Evolutionary conservation across 2,329 filamentous ascomycete species (phyloP), one percentile per base, ranked within the genome.

Genomic region (Arthrobotrys conoides): DNA sequence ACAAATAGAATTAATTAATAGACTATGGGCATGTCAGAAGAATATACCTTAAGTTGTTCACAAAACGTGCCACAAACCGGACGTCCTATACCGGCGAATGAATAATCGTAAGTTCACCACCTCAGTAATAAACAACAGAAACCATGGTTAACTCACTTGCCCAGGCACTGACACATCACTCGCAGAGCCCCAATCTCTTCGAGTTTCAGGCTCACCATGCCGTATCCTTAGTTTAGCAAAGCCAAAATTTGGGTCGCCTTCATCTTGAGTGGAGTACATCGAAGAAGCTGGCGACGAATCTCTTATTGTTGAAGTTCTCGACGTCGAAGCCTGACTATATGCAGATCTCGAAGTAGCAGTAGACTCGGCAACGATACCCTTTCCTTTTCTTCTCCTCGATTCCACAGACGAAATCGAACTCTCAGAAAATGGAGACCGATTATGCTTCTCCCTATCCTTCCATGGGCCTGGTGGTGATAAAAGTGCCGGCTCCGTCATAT

Each of bases 1-100:
- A 82, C 83, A 20, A 82, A 22, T 10, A 24, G 6, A 41, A 41
- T 3, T 18, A 30, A 53, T 30, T 18, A 30, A 53, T 30, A 51
- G 3, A 63, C 4, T 4, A 18, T 46, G 8, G 44, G 20, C n/a
- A 4, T 10, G n/a, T 1, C 18, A 22, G 27, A 20, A 20, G n/a
- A 16, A 83, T 22, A 22, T 65, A 77, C 68, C 61, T 76, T 44
- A 68, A 20, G 46, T 59, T 73, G 20, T 71, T 20, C 22, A 76
- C 76, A 38, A 70, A 79, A 22, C 68, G 67, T 46, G 73, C 61
- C 10, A 77, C 53, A 30, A 71, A 71, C 27, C 51, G 49, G 12
- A 77, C 73, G 24, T 77, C 61, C 53, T 71, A 64, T 22, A 24
- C 3, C 9, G 16, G 30, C 16, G n/a, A n/a, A n/a, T 1, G 20